Base-by-base conservation (phyloP, 257 asterid species). In the Craterostigma plantagineum region DNA sequence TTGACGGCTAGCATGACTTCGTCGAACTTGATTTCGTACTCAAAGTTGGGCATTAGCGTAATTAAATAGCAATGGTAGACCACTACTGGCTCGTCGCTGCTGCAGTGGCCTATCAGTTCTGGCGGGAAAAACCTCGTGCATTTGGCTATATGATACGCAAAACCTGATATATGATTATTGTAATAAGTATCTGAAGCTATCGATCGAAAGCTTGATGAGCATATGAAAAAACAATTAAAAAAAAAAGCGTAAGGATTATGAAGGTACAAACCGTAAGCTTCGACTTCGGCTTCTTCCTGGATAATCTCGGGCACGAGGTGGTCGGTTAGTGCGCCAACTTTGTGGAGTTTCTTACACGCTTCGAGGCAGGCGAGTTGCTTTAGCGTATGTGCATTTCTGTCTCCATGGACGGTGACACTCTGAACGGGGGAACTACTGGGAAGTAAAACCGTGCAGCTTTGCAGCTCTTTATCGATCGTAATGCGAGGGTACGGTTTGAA, bases 321-420 rank as follows among this genome's bases (percentile, higher is more conserved):
- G 55, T 81, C 76, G 0, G 92, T 81, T 52, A 81, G 50, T 4
- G 84, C 79, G 44, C 74, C 63, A 38, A 62, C 61, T 50, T 62
- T 50, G 69, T 86, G 94, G 51, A 86, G 94, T 49, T 73, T 55
- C 66, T 65, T 79, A 62, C 97, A 86, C 34, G 90, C 94, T 68
- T 78, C 81, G 9, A 86, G 60, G 65, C 92, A 73, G 18, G 80
- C 97, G 18, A 71, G 73, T 66, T 78, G 79, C 78, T 57, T 81
- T 42, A 73, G 51, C 9, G 38, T 17, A 57, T 73, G 70, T 33
- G n/a, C 1, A 18, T 51, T 23, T 2, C 6, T 23, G 30, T 23
- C 49, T 16, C 79, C 91, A 34, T 52, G 40, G 30, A 69, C 81
- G 0, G 34, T 50, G 13, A 71, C 36, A n/a, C 40, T 33, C 62